Conservation (phyloP, 352 stramenopile species). For the Pythium pectinolyticum region DNA sequence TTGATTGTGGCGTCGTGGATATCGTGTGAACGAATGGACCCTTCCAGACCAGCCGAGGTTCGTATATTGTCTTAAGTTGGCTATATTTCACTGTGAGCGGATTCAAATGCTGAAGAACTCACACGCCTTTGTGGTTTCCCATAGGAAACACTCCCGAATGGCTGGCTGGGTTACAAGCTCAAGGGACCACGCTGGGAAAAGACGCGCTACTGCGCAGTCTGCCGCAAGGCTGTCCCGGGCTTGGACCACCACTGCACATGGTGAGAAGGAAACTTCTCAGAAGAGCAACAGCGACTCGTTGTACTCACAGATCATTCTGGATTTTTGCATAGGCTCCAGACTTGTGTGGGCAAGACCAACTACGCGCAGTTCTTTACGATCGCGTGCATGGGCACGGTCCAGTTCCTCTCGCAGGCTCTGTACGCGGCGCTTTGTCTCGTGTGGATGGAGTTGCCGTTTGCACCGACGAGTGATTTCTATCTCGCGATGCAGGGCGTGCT, state of each 20-base stretch:
- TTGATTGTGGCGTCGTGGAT: constrained; percentile 62
- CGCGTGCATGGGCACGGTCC: constrained; percentile 58
- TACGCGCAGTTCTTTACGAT: constrained; percentile 89
- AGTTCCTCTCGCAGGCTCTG: constrained; percentile 66
- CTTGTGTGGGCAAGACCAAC: constrained; percentile 78
- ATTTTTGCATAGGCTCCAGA: constrained; percentile 61
- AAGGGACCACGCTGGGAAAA: constrained; percentile 76
- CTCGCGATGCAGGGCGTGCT: constrained; percentile 50
- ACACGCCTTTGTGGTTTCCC: background rate
- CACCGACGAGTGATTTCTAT: constrained; percentile 20
- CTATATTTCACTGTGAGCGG: background rate
- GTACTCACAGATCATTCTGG: background rate
- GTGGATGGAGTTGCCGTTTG: constrained; percentile 58
- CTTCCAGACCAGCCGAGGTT: constrained; percentile 41
- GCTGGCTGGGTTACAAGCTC: constrained; percentile 75
- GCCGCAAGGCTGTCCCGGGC: constrained; percentile 72
- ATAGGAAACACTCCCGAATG: constrained; percentile 37
- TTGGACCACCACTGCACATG: constrained; percentile 89
- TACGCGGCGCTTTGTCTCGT: constrained; percentile 50
- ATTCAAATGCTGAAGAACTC: background rate
- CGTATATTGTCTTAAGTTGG: constrained; percentile 9
- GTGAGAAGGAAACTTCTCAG: constrained; percentile 19
- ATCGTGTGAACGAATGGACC: constrained; percentile 75
- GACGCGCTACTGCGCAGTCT: constrained; percentile 77
- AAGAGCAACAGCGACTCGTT: background rate